Conservation (phyloP, 441 rosid genomes). For the Brassica hybrid region DNA sequence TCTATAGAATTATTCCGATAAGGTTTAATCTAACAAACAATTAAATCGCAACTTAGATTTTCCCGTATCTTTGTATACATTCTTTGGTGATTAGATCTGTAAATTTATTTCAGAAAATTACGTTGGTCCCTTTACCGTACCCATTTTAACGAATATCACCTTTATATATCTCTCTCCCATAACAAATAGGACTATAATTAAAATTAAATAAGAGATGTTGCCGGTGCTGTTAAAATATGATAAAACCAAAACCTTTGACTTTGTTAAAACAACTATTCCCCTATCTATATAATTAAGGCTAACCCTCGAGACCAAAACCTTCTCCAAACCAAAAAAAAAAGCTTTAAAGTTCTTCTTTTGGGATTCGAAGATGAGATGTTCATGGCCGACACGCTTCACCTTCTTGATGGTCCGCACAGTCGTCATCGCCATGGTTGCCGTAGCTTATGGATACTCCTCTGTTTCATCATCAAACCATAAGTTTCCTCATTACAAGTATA, state of each 20-base stretch:
- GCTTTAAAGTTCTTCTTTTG: neutral
- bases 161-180: neutral
- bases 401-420: conserved; percentile 21
- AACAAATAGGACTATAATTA: neutral
- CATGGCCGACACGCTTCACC: conserved; percentile 31
- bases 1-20: neutral
- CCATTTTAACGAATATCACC: neutral
- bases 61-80: neutral
- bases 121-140: neutral
- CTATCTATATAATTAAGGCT: conserved; percentile 15
- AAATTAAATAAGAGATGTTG: conserved; percentile 2
- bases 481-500: conserved; percentile 47
- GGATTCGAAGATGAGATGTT: conserved; percentile 33
- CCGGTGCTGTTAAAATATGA: conserved; percentile 10
- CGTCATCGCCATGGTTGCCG: conserved; percentile 35
- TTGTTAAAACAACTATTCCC: conserved; percentile 8
- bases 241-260: conserved; percentile 22
- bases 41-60: conserved; percentile 6
- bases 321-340: neutral
- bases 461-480: conserved; percentile 38
- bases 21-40: neutral
- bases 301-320: neutral
- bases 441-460: conserved; percentile 40
- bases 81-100: neutral
- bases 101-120: neutral